These are phyloP conservation scores for Metarhizium guizhouense DNA, from an alignment of 2,329 filamentous ascomycete species.

Conservation along the genomic window DNA sequence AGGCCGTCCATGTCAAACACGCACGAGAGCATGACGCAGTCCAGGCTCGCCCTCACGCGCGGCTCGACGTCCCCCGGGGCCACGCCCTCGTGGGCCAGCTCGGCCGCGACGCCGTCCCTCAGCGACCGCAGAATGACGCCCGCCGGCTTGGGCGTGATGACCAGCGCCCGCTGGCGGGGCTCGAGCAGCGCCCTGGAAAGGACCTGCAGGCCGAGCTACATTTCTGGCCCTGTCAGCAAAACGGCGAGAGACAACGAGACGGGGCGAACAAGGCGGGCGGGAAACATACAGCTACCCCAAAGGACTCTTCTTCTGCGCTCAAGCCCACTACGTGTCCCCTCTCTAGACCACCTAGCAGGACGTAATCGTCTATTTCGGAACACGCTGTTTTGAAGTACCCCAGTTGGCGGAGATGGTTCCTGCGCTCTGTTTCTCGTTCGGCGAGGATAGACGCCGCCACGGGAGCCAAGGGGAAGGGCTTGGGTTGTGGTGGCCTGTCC, in stretches of 20 bases:
- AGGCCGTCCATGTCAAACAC: constrained; percentile 52
- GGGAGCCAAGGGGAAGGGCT: constrained; percentile 33
- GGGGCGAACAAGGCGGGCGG: neutral
- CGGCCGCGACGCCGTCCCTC: constrained; percentile 28
- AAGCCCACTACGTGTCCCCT: constrained; percentile 44
- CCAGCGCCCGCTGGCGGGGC: constrained; percentile 20
- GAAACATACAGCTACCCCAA: constrained; percentile 36
- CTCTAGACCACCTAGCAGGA: constrained; percentile 39
- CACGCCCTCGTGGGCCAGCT: constrained; percentile 16
- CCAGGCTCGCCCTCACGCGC: constrained; percentile 29
- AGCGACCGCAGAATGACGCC: constrained; percentile 31
- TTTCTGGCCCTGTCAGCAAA: neutral
- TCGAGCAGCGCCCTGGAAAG: constrained; percentile 30
- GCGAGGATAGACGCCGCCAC: constrained; percentile 34
- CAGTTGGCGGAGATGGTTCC: constrained; percentile 18
- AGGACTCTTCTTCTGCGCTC: constrained; percentile 41
- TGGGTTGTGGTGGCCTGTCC: constrained; percentile 32
- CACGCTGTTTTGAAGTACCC: constrained; percentile 35
- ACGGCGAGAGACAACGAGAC: neutral
- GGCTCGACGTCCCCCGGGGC: constrained; percentile 9
- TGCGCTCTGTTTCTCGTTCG: constrained; percentile 26
- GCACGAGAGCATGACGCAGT: constrained; percentile 42
- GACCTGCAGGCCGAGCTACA: constrained; percentile 39
- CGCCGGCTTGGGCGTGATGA: constrained; percentile 40
- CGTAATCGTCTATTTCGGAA: constrained; percentile 36